Conservation (phyloP, 352 stramenopile genomes). For the Phytopythium chamaehyphon region DNA sequence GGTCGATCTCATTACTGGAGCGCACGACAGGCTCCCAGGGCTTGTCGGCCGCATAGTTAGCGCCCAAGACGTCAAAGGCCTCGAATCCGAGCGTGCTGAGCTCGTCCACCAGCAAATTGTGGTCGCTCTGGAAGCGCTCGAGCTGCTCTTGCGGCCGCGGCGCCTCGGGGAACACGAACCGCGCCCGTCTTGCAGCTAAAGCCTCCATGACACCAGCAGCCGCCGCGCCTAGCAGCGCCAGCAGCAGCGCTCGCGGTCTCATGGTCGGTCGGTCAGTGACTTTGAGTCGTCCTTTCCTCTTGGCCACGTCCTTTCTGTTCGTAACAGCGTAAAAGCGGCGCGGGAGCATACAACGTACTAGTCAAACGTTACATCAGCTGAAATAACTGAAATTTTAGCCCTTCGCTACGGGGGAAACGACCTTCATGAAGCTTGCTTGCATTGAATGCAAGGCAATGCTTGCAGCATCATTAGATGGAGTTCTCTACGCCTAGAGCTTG, state of each 20-base stretch:
- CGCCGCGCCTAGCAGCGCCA: constrained; percentile 11
- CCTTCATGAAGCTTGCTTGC: no score
- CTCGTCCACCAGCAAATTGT: constrained; percentile 44
- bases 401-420: no score
- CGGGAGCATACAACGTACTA: background rate
- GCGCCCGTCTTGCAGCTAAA: no score
- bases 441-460: no score
- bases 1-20: constrained; percentile 49
- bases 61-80: constrained; percentile 32
- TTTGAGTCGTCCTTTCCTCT: constrained; percentile 5
- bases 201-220: no score
- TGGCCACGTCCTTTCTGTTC: background rate
- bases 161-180: constrained; percentile 50
- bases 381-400: constrained; percentile 7
- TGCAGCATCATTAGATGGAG: no score
- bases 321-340: background rate
- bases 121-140: constrained; percentile 36
- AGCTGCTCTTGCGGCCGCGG: constrained; percentile 28
- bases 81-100: constrained; percentile 50
- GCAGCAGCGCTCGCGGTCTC: constrained; percentile 4
- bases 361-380: background rate
- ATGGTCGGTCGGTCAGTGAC: constrained; percentile 10
- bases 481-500: constrained; percentile 43
- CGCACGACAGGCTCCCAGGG: constrained; percentile 38
- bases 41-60: constrained; percentile 9